Percentiles rank a stretch among this genome's conserved stretches.
These are phyloP conservation scores for Furcasterigmium furcatum DNA, from an alignment of 2,329 filamentous ascomycete species.

Conservation along the genomic window DNA sequence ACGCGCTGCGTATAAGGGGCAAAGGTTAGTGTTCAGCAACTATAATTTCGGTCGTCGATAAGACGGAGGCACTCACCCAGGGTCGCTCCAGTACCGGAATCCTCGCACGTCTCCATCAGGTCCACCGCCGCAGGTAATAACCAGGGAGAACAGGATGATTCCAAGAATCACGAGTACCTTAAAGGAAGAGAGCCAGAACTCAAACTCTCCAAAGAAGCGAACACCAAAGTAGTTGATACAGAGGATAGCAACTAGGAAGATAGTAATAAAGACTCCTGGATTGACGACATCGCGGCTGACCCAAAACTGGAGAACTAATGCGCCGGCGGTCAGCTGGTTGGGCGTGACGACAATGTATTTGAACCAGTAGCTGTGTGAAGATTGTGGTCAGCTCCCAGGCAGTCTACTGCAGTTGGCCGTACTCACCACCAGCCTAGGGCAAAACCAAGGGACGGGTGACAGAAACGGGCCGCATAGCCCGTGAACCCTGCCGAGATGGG, in stretches of 20 bases:
- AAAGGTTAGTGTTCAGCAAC: not conserved
- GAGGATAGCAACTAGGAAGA: constrained; percentile 62
- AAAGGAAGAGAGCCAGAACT: constrained; percentile 62
- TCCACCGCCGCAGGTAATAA: constrained; percentile 63
- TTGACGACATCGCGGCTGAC: constrained; percentile 62
- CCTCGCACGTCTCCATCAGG: constrained; percentile 59
- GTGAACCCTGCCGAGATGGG: constrained; percentile 77
- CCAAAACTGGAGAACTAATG: constrained; percentile 79
- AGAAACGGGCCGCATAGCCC: constrained; percentile 76
- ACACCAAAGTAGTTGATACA: constrained; percentile 70
- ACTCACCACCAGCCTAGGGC: constrained; percentile 66
- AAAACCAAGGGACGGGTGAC: constrained; percentile 78
- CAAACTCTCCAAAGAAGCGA: constrained; percentile 63
- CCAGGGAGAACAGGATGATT: constrained; percentile 61
- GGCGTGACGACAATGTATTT: constrained; percentile 86
- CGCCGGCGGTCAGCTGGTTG: constrained; percentile 79
- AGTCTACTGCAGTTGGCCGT: too few relatives aligned
- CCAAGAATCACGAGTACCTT: constrained; percentile 66
- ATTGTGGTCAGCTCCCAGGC: too few relatives aligned
- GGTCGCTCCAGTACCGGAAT: constrained; percentile 64
- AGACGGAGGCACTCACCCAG: constrained; percentile 42
- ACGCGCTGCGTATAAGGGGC: constrained; percentile 31
- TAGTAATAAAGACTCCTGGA: constrained; percentile 75
- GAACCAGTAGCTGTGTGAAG: constrained; percentile 52
- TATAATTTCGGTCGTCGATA: too few relatives aligned